Base-by-base conservation (phyloP, 768 basidiomycete genomes). In the Boletus sp. region DNA sequence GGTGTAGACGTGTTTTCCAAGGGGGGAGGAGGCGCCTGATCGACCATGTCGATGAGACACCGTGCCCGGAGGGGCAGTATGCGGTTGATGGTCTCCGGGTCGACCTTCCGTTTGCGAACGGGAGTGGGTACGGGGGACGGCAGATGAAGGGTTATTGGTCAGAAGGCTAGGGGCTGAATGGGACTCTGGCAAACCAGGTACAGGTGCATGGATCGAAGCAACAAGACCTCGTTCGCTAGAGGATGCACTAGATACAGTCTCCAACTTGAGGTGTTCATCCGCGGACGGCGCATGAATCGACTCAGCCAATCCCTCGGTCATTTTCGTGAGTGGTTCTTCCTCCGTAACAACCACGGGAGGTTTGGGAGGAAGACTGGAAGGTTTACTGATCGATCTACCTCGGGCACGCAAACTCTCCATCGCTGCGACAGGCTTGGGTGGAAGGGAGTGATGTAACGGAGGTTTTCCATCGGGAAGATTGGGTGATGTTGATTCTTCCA, bases 81-180 rank as follows among this genome's bases (percentile, higher is more conserved):
- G 62, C 42, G 64, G 57, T 65, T 76, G 61, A 61, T 70, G 66
- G 61, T 68, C 53, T 61, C 55, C 69, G 52, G 74, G 70, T 17
- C 81, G 76, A 15, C 83, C 83, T 54, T 83, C 75, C 15, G 85
- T 85, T 47, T 83, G 83, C 36, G 85, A 78, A 15, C 86, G 81
- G 8, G 71, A 75, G 60, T 89, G 85, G 28, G 71, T 62, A 29
- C 62, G 75, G 41, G 68, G 56, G 30, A 60, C 49, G 12, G 69
- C 51, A 40, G 71, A 51, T 28, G 69, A 47, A 56, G 68, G 24
- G 29, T 75, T 66, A 59, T 68, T 69, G 14, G 81, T 75, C 18
- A 68, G 41, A 39, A 70, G 59, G 36, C 50, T 66, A 39, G 72
- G 64, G 10, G 77, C 74, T 24, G 79, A 78, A 53, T 68, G 64